Conservation (phyloP, 768 basidiomycete genomes). For the Tylopilus sp. region DNA sequence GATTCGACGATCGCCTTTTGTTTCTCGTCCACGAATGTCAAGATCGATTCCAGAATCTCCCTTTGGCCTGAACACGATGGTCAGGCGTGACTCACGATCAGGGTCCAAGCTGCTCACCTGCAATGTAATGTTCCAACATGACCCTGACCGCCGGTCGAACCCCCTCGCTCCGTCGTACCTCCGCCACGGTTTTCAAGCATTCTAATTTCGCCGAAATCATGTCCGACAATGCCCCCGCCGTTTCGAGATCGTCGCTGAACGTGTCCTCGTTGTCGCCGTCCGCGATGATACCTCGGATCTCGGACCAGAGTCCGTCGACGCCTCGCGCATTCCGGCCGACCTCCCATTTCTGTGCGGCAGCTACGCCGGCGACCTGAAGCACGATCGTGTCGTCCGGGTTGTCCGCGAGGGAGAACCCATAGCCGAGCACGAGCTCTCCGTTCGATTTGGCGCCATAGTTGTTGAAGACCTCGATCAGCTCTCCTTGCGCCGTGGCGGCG, state of each 20-base stretch:
- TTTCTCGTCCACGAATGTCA: slow-evolving; percentile 47
- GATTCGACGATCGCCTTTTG: slow-evolving; percentile 44
- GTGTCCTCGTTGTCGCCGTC: slow-evolving; percentile 20
- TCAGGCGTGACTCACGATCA: not conserved
- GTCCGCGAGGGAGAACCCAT: slow-evolving; percentile 77
- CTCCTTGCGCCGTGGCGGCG: slow-evolving; percentile 27
- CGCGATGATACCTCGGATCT: slow-evolving; percentile 38
- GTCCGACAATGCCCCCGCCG: slow-evolving; percentile 58
- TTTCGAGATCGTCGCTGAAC: slow-evolving; percentile 67
- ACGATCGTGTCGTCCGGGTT: slow-evolving; percentile 89
- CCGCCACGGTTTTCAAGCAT: slow-evolving; percentile 41
- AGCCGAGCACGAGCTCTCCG: slow-evolving; percentile 85
- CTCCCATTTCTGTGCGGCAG: slow-evolving; percentile 48
- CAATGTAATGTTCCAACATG: slow-evolving; percentile 69
- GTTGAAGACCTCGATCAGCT: slow-evolving; percentile 58
- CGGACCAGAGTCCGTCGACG: slow-evolving; percentile 58
- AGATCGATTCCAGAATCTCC: slow-evolving; percentile 52
- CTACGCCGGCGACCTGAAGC: slow-evolving; percentile 63
- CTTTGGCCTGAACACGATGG: slow-evolving; percentile 45
- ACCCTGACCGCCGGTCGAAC: slow-evolving; percentile 53
- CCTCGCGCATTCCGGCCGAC: slow-evolving; percentile 56
- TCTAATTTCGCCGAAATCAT: slow-evolving; percentile 58
- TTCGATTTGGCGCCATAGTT: slow-evolving; percentile 94
- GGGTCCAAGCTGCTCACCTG: slow-evolving; percentile 41
- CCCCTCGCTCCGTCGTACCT: slow-evolving; percentile 12